These are phyloP conservation scores for Boletus huronensis DNA, from an alignment of 768 basidiomycete species.

Conservation along the genomic window DNA sequence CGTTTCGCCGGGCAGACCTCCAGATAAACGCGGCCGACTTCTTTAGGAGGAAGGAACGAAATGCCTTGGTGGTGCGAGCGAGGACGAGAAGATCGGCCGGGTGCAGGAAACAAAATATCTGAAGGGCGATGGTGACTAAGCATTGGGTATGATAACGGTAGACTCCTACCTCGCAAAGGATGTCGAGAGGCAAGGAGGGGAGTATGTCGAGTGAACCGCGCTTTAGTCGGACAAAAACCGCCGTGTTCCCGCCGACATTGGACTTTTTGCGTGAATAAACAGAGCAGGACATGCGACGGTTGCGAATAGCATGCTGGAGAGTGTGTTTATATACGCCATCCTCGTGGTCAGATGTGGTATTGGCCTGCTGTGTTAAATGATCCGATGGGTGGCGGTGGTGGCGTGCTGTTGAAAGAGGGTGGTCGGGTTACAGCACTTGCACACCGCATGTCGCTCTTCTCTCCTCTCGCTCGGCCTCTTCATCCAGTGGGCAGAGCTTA, in stretches of 20 bases:
- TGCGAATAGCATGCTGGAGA: neutral
- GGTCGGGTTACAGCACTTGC: neutral
- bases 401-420: slow-evolving; percentile 1
- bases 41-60: slow-evolving; percentile 40
- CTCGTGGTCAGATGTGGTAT: neutral
- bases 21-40: slow-evolving; percentile 30
- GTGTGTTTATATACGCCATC: neutral
- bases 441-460: slow-evolving; percentile 46
- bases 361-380: neutral
- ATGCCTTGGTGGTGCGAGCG: slow-evolving; percentile 39
- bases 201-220: slow-evolving; percentile 28
- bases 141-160: neutral
- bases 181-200: slow-evolving; percentile 33
- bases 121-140: neutral
- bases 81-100: slow-evolving; percentile 46
- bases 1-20: slow-evolving; percentile 33
- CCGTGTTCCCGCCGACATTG: neutral
- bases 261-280: neutral
- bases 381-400: neutral
- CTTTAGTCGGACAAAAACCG: slow-evolving; percentile 2
- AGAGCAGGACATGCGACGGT: slow-evolving; percentile 6
- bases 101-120: slow-evolving; percentile 45
- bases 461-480: slow-evolving; percentile 46
- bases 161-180: slow-evolving; percentile 24
- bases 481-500: slow-evolving; percentile 56